Conservation (phyloP, 305 asterid species). For the Solanum hybrid region DNA sequence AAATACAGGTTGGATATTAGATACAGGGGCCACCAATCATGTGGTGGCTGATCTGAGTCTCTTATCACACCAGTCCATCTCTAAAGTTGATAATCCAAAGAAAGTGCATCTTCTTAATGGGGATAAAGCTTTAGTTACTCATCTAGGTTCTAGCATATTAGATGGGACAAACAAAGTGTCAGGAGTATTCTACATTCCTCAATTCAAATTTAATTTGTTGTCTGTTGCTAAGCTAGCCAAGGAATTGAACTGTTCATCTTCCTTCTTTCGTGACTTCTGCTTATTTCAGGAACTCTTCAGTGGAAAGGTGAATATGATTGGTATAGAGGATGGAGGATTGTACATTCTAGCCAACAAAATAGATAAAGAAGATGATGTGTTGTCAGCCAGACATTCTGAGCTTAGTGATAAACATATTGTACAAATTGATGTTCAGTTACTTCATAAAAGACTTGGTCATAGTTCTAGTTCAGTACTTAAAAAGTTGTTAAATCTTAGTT, state of each 20-base stretch:
- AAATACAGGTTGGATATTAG: background rate
- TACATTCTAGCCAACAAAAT: too few relatives aligned
- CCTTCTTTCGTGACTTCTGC: background rate
- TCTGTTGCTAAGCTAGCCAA: background rate
- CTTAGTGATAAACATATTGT: background rate
- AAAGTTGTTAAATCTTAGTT: background rate
- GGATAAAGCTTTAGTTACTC: background rate
- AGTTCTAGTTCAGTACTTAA: background rate
- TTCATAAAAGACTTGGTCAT: background rate
- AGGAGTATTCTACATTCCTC: background rate
- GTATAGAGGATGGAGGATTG: background rate
- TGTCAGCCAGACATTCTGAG: background rate
- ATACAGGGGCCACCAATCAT: background rate
- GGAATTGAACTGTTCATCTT: background rate
- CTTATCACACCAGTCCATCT: too few relatives aligned
- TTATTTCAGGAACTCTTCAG: background rate
- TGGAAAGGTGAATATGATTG: background rate
- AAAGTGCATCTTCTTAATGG: background rate
- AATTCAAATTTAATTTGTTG: background rate
- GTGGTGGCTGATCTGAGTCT: background rate
- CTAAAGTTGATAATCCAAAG: too few relatives aligned
- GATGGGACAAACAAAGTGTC: background rate
- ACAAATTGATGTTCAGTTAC: background rate
- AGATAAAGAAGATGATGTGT: background rate
- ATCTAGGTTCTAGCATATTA: background rate